A percentile compares a stretch with the other conserved stretches of the same genome.
Conservation (phyloP, 495 filamentous ascomycete species). For the Jackrogersella multiformis region DNA sequence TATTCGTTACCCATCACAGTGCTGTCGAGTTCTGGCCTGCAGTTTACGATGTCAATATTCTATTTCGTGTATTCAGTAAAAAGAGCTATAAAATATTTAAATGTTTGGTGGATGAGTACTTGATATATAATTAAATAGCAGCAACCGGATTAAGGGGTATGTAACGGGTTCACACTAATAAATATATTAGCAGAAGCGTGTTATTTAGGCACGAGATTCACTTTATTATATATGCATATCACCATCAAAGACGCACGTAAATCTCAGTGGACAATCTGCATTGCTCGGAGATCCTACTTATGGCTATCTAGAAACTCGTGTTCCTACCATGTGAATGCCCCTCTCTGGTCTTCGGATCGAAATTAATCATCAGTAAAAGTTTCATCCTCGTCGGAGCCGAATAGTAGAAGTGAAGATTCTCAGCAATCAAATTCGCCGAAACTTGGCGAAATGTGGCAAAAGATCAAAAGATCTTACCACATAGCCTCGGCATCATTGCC, state of each 20-base stretch:
- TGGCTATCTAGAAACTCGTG: constrained; percentile 21
- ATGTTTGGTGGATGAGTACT: too few species aligned
- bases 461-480: neutral
- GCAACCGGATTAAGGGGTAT: too few species aligned
- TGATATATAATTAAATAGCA: too few species aligned
- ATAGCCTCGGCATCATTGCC: neutral
- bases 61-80: too few species aligned
- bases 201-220: neutral
- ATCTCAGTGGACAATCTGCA: neutral
- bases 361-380: neutral
- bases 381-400: neutral
- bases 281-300: constrained; percentile 26
- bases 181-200: too few species aligned
- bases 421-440: neutral
- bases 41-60: too few species aligned
- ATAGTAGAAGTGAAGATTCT: too few species aligned
- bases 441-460: neutral
- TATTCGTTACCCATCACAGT: too few species aligned
- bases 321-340: constrained; percentile 4
- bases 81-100: too few species aligned
- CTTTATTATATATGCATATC: neutral
- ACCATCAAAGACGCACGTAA: neutral
- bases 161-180: too few species aligned
- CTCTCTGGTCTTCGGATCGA: neutral
- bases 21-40: too few species aligned